Evolutionary conservation across 176 grass and related monocot species (phyloP).

Genomic region (Rhynchospora breviuscula): DNA sequence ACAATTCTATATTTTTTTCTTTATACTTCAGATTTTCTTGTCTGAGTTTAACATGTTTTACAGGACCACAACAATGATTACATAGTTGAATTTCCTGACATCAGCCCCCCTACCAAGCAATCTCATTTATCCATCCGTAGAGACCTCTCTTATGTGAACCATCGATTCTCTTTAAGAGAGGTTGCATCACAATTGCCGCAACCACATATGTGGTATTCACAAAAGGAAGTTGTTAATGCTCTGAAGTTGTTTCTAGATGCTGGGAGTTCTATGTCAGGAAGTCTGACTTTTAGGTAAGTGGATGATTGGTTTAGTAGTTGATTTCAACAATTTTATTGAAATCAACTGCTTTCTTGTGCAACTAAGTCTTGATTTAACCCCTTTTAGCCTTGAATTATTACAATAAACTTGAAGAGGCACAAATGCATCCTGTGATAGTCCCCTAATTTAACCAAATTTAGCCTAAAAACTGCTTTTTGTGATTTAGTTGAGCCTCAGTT

Average conservation of each 20-base stretch:
- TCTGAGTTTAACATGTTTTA: conserved; percentile 31
- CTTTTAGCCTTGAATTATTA: neutral
- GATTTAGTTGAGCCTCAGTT: neutral
- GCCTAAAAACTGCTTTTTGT: neutral
- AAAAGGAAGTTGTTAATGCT: conserved; percentile 60
- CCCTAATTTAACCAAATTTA: neutral
- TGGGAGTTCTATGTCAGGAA: conserved; percentile 53
- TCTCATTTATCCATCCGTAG: conserved; percentile 38
- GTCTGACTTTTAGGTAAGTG: conserved; percentile 62
- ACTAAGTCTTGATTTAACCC: neutral
- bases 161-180: conserved; percentile 57
- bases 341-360: conserved; percentile 4
- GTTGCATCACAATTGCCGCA: conserved; percentile 35
- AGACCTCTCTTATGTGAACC: conserved; percentile 28
- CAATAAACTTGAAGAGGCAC: neutral
- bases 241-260: conserved; percentile 68
- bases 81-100: conserved; percentile 88
- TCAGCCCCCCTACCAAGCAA: conserved; percentile 36
- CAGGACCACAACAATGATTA: conserved; percentile 96
- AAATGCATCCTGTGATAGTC: neutral
- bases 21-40: conserved; percentile 20
- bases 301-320: neutral
- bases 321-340: conserved; percentile 20
- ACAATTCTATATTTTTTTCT: conserved; percentile 10
- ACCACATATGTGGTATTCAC: conserved; percentile 93